Evolutionary conservation across 306 rosid species (phyloP).

Genomic region (Cicer chorassanicum): DNA sequence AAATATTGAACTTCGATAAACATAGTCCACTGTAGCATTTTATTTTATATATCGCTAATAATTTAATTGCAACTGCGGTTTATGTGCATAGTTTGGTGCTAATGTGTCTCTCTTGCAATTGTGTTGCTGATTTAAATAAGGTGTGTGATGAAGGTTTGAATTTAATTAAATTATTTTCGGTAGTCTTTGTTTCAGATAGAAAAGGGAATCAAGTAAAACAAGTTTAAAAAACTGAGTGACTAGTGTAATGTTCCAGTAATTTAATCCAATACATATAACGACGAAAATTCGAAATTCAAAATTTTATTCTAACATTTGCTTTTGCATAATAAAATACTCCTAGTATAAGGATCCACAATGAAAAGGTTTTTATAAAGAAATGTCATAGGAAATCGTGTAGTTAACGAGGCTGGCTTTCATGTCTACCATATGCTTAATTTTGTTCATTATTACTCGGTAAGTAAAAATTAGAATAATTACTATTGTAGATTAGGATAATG

Average conservation of each 20-base stretch:
- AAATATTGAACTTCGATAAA: no score
- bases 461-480: constrained; percentile 31
- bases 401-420: background rate
- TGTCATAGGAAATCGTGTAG: constrained; percentile 45
- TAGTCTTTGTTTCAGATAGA: background rate
- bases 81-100: constrained; percentile 19
- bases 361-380: constrained; percentile 32
- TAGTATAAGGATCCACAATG: constrained; percentile 15
- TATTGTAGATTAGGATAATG: constrained; percentile 30
- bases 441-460: background rate
- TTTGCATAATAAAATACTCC: constrained; percentile 36
- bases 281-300: background rate
- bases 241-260: background rate
- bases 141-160: constrained; percentile 6
- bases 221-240: constrained; percentile 10
- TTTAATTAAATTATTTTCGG: background rate
- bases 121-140: background rate
- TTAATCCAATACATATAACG: background rate
- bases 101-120: background rate
- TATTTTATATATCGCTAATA: no score
- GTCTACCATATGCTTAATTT: constrained; percentile 31
- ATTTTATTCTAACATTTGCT: constrained; percentile 11
- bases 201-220: background rate
- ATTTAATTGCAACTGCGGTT: background rate
- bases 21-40: no score